A percentile compares a stretch with the other conserved stretches of the same genome.
Evolutionary conservation across 768 basidiomycete genomes (phyloP).

Genomic region (Pleurotus salmoneostramineus): DNA sequence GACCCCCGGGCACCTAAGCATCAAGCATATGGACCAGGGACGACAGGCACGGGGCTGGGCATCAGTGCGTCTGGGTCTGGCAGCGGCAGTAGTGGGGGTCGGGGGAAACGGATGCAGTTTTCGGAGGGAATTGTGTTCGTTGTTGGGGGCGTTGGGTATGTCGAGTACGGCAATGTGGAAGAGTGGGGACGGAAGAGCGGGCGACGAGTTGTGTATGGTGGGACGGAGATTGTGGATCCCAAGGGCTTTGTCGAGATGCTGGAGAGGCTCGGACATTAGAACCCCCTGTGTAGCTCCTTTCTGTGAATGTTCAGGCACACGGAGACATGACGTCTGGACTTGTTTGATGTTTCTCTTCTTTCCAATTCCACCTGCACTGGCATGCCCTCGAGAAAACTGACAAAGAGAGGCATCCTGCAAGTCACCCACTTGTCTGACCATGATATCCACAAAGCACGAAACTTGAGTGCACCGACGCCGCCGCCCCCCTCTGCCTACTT

Average conservation of each 20-base stretch:
- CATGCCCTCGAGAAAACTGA: background rate
- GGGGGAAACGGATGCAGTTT: slow-evolving; percentile 68
- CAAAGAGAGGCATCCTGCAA: background rate
- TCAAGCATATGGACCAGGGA: background rate
- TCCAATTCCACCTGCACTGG: background rate
- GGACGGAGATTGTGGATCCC: slow-evolving; percentile 93
- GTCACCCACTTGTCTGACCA: background rate
- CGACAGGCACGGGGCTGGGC: background rate
- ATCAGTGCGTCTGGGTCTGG: slow-evolving; percentile 43
- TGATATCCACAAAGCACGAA: background rate
- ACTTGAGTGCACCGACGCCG: background rate
- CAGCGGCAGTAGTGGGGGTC: slow-evolving; percentile 30
- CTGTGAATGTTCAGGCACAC: background rate
- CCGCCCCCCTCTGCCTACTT: background rate
- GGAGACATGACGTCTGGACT: background rate
- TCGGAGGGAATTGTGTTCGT: slow-evolving; percentile 88
- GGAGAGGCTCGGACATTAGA: slow-evolving; percentile 46
- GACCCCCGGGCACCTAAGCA: slow-evolving; percentile 83
- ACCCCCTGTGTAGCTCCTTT: background rate
- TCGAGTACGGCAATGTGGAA: slow-evolving; percentile 94
- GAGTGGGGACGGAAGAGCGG: slow-evolving; percentile 88
- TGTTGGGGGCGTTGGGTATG: slow-evolving; percentile 95
- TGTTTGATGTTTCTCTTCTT: background rate
- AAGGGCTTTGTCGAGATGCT: slow-evolving; percentile 76
- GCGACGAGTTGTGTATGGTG: slow-evolving; percentile 89